Base-by-base conservation (phyloP, 2,329 filamentous ascomycete genomes). In the Fusarium ramigenum region DNA sequence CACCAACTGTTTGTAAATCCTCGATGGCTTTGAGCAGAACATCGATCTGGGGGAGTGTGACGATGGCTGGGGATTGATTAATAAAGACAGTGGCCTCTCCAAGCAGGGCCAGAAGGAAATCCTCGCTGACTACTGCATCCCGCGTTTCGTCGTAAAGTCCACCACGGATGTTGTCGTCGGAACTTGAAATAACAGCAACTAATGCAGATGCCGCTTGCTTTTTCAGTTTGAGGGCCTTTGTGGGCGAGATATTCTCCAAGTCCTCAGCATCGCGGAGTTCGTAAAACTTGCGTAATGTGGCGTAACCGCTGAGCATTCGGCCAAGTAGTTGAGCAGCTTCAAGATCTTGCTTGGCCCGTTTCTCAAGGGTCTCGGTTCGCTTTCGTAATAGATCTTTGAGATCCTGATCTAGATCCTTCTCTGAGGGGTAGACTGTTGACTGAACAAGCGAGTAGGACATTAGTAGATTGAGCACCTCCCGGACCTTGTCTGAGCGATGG, bases 121-220 rank as follows among this genome's bases (percentile, higher is more conserved):
- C 96, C 70, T 97, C 93, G 76, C 93, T 93, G 23, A 98, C 93
- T 11, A 97, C 94, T 1, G 93, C 91, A 78, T 95, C 93, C 18
- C 93, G 89, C 23, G 90, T 88, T 30, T 91, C 90, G 79, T 98
- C 95, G 80, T 95, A 97, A 5, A 98, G 86, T 2, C 96, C 96
- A 62, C 96, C 96, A 64, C 93, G 93, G 76, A 98, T 97, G 79
- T 94, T 96, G 81, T 97, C 95, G 64, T 93, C 93, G 5, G 96
- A 92, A 79, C 93, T 96, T 60, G 92, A 90, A 75, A 98, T 93
- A 66, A 97, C 92, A n/a, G 94, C 92, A 47, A 94, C 87, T 56
- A 98, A 85, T 4, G 94, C 92, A 47, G 89, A 87, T 0, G 92
- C 93, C 9, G 95, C 87, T 73, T 92, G 90, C 61, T 90, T 89